Conservation (phyloP, 1,284 basidiomycete species). For the Ganoderma lucidum region DNA sequence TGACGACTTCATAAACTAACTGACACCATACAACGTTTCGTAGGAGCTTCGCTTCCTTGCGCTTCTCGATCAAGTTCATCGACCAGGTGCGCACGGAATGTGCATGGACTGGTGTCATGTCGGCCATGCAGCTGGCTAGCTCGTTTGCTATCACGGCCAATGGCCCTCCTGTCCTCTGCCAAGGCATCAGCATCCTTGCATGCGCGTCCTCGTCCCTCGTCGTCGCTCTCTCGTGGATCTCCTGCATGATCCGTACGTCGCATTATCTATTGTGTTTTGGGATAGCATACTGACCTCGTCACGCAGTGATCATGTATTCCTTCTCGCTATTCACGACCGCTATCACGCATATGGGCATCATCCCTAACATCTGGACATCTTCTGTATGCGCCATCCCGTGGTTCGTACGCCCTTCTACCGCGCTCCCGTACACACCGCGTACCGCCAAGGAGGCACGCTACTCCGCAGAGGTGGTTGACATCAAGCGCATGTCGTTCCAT, state of each 20-base stretch:
- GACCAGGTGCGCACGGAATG: conserved; percentile 60
- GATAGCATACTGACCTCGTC: neutral
- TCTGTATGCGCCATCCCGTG: conserved; percentile 62
- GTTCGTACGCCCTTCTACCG: conserved; percentile 48
- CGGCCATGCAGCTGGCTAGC: conserved; percentile 59
- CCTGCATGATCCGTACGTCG: conserved; percentile 60
- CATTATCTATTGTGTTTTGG: conserved; percentile 13
- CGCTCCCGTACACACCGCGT: conserved; percentile 7
- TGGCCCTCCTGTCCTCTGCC: conserved; percentile 43
- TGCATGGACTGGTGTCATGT: conserved; percentile 57
- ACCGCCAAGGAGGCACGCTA: neutral
- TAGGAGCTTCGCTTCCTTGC: conserved; percentile 13
- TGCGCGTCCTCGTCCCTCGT: conserved; percentile 63
- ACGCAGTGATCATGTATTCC: conserved; percentile 62
- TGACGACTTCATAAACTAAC: neutral
- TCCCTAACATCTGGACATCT: conserved; percentile 58
- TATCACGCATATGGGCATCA: conserved; percentile 49
- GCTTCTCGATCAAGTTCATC: conserved; percentile 21
- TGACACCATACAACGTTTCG: conserved; percentile 3
- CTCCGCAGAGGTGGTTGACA: conserved; percentile 17
- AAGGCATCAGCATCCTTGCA: conserved; percentile 39
- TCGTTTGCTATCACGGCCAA: conserved; percentile 55
- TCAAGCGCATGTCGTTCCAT: conserved; percentile 29
- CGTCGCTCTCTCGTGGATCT: conserved; percentile 62
- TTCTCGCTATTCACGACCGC: conserved; percentile 56